A percentile compares a stretch with the other conserved stretches of the same genome.
phyloP scores from a whole-genome alignment of 495 filamentous ascomycete species.

The Sporormia fimetaria region DNA sequence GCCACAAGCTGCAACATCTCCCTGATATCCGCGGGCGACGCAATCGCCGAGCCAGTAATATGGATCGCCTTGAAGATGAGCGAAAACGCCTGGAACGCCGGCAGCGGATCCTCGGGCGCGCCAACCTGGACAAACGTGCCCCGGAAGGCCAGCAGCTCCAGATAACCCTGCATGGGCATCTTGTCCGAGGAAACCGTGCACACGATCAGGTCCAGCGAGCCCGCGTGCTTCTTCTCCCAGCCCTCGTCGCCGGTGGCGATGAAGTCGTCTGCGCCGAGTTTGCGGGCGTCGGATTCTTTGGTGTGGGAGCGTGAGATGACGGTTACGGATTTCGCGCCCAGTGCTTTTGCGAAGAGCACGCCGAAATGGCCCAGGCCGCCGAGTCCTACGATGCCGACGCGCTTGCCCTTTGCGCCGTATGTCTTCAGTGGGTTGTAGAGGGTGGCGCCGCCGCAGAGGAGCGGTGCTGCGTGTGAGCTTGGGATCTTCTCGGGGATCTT shows the following conservation, averaged over 20 bases:
- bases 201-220: slow-evolving; percentile 61
- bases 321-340: slow-evolving; percentile 62
- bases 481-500: slow-evolving; percentile 58
- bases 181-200: slow-evolving; percentile 60
- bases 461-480: slow-evolving; percentile 57
- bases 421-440: slow-evolving; percentile 59
- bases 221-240: slow-evolving; percentile 52
- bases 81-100: slow-evolving; percentile 49
- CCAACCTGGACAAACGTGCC: slow-evolving; percentile 76
- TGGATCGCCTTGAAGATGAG: slow-evolving; percentile 57
- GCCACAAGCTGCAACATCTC: slow-evolving; percentile 69
- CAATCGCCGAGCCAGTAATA: slow-evolving; percentile 64
- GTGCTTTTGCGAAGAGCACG: slow-evolving; percentile 54
- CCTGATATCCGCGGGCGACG: slow-evolving; percentile 56
- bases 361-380: slow-evolving; percentile 69
- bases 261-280: slow-evolving; percentile 55
- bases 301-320: slow-evolving; percentile 58
- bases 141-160: slow-evolving; percentile 52
- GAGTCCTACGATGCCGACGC: slow-evolving; percentile 69
- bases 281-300: slow-evolving; percentile 59
- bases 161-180: slow-evolving; percentile 62
- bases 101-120: slow-evolving; percentile 49
- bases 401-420: slow-evolving; percentile 65
- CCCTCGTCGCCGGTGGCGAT: slow-evolving; percentile 70
- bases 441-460: slow-evolving; percentile 76